Evolutionary conservation across 1,284 basidiomycete genomes (phyloP), one percentile per base, ranked within the genome.

Genomic region (Apiotrichum sp.): DNA sequence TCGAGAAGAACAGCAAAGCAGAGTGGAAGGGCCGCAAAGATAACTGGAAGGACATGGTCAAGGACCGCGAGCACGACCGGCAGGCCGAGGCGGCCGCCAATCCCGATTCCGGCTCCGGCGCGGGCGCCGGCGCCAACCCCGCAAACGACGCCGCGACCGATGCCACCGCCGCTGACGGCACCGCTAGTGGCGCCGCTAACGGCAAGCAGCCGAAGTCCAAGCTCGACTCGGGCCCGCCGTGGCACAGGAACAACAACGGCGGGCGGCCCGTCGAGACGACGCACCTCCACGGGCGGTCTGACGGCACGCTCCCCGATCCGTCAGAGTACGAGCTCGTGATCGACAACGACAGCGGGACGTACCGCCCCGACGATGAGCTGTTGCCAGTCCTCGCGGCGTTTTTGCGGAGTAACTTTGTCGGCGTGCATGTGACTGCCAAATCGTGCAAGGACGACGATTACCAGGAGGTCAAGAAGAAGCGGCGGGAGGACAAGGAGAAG

Each of bases 321-420:
- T 49, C 53, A 4, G 60, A 63, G 13, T 80, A 80, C 68, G 80
- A 81, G 70, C 75, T 81, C 35, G 72, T 81, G 45, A 80, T 81
- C 61, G 80, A 81, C 70, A 80, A 81, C 62, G 78, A 80, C 65
- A 77, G 74, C 45, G 80, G 80, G 6, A 81, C 80, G 6, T 81
- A 81, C 65, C 74, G 79, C n/a, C 80, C 80, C 2, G 67, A 74
- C 49, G 71, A 67, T 39, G 69, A 77, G 32, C 68, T 79, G 29
- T 66, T 80, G 10, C 78, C 79, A 6, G 55, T 72, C 1, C 65
- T 81, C 32, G 65, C 73, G 43, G 62, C 68, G 44, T 80, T 70
- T 38, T 68, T 81, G 35, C 59, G 86, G 72, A 79, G 80, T 63
- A 89, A 89, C 68, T 87, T 89, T 67, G 78, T 81, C 13, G 84